Conservation (phyloP, 768 basidiomycete species). For the Collybia sp. region DNA sequence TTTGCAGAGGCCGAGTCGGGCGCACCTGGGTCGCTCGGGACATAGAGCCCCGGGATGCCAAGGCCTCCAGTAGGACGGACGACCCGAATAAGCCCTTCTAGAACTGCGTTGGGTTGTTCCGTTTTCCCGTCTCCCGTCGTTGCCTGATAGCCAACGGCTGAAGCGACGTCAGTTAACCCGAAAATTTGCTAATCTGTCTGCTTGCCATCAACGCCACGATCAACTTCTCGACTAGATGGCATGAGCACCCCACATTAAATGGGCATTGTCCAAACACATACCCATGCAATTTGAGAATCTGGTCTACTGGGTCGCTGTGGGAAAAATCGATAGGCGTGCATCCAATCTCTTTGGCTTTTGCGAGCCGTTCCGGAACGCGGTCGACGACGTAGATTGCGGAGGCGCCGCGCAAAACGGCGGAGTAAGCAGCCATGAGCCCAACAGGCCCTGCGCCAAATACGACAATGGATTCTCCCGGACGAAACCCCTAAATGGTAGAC, state of each 20-base stretch:
- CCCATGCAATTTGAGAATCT: slow-evolving; percentile 41
- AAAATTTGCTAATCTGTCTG: background rate
- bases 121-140: slow-evolving; percentile 48
- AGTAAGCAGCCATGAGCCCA: slow-evolving; percentile 57
- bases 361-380: slow-evolving; percentile 47
- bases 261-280: slow-evolving; percentile 12
- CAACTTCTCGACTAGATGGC: slow-evolving; percentile 29
- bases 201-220: slow-evolving; percentile 46
- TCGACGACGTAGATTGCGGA: slow-evolving; percentile 52
- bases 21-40: slow-evolving; percentile 53
- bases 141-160: slow-evolving; percentile 53
- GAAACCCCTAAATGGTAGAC: slow-evolving; percentile 32
- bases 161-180: background rate
- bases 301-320: slow-evolving; percentile 40
- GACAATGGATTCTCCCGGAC: slow-evolving; percentile 45
- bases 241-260: background rate
- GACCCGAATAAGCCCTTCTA: slow-evolving; percentile 46
- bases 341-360: slow-evolving; percentile 48
- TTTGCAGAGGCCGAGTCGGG: slow-evolving; percentile 46
- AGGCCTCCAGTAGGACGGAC: slow-evolving; percentile 51
- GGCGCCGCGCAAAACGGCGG: slow-evolving; percentile 46
- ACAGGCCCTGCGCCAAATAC: slow-evolving; percentile 52
- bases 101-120: slow-evolving; percentile 50
- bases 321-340: slow-evolving; percentile 46
- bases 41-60: slow-evolving; percentile 55